These are phyloP conservation scores for Citrus medica DNA, from an alignment of 345 rosid species.

Conservation along the genomic window DNA sequence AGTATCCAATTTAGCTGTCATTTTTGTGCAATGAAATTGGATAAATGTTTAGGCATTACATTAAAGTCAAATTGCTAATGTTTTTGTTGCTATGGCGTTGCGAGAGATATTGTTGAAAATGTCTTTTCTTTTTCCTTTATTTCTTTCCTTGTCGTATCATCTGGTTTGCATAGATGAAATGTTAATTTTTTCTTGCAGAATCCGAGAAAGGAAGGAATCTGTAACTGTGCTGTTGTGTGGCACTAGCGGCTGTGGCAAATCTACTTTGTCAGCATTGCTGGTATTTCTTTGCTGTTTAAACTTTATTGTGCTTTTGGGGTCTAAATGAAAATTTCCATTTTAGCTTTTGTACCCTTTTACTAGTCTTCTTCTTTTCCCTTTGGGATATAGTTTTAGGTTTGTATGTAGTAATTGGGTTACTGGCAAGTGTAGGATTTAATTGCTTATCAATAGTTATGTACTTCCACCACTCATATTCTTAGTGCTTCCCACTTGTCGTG, in stretches of 20 bases:
- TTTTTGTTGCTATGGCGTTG: neutral
- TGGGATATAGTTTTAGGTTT: neutral
- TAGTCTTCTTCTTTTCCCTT: neutral
- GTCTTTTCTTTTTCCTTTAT: neutral
- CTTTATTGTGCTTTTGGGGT: constrained; percentile 6
- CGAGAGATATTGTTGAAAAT: neutral
- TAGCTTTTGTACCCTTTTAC: neutral
- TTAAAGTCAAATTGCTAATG: neutral
- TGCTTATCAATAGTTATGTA: neutral
- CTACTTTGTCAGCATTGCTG: constrained; percentile 98
- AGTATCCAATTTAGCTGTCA: neutral
- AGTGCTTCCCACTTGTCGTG: neutral
- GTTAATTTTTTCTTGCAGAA: constrained; percentile 50
- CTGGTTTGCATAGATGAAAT: neutral
- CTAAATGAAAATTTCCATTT: neutral
- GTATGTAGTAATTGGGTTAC: neutral
- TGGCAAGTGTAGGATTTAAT: neutral
- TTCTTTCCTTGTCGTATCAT: neutral
- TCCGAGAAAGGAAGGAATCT: constrained; percentile 97
- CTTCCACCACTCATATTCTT: neutral
- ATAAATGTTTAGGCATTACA: neutral
- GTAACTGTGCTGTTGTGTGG: constrained; percentile 96
- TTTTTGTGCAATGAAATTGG: neutral
- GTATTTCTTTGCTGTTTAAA: constrained; percentile 37
- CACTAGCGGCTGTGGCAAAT: constrained; percentile 99